These are phyloP conservation scores for Venturia oleaginea DNA, from an alignment of 2,329 filamentous ascomycete genomes.

Conservation along the genomic window DNA sequence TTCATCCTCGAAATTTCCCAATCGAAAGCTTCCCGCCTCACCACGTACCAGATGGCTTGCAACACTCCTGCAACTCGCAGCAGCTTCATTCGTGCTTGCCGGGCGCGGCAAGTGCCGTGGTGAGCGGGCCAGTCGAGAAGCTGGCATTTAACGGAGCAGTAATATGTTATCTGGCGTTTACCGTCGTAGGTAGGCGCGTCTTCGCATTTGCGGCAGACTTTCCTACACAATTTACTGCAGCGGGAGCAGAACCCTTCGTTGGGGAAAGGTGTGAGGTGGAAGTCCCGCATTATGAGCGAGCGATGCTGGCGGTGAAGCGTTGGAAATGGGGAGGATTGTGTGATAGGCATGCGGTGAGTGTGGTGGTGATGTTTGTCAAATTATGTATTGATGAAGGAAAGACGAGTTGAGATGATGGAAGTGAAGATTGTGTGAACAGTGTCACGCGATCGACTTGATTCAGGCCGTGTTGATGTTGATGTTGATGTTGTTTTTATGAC, in stretches of 20 bases:
- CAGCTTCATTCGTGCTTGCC: neutral
- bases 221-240: neutral
- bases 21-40: neutral
- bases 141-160: conserved; percentile 2
- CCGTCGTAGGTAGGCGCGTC: conserved; percentile 1
- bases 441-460: neutral
- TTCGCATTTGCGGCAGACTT: conserved; percentile 10
- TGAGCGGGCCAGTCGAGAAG: conserved; percentile 1
- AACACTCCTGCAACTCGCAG: neutral
- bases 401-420: too few species aligned
- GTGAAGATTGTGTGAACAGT: neutral
- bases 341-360: neutral
- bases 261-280: neutral
- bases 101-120: neutral
- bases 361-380: neutral
- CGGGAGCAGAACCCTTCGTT: neutral
- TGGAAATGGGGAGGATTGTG: neutral
- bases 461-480: neutral
- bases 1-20: neutral
- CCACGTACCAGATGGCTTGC: neutral
- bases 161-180: conserved; percentile 1
- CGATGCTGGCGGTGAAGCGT: neutral
- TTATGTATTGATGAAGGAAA: neutral
- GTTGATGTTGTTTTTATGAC: neutral
- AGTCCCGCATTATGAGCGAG: neutral